Evolutionary conservation across 75 land plant species (phyloP).

Genomic region (Azolla pinnata): DNA sequence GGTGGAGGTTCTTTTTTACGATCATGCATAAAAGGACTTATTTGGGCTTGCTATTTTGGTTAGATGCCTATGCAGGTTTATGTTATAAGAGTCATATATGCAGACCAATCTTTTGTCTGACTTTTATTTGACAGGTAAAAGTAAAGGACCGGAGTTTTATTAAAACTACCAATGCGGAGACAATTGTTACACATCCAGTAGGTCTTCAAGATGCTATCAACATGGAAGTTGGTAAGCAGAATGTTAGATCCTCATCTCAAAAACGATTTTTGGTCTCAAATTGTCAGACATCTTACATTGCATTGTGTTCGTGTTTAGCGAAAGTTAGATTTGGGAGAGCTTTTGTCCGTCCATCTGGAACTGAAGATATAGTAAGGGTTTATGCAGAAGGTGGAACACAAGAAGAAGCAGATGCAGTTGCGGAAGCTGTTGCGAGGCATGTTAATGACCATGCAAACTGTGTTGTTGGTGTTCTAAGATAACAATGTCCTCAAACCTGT

Average conservation of each 20-base stretch:
- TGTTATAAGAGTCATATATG: no score
- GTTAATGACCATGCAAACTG: slow-evolving; percentile 51
- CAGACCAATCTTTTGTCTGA: no score
- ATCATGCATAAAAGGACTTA: neutral
- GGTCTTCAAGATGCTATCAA: slow-evolving; percentile 72
- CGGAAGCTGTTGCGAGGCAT: slow-evolving; percentile 44
- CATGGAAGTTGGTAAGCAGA: slow-evolving; percentile 57
- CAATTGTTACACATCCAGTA: slow-evolving; percentile 50
- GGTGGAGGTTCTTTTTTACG: neutral
- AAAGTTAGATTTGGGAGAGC: slow-evolving; percentile 62
- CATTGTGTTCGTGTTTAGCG: slow-evolving; percentile 6
- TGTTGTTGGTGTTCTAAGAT: no score
- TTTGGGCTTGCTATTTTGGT: no score
- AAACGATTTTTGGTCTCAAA: neutral
- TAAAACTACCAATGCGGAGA: slow-evolving; percentile 75
- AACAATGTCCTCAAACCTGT: no score
- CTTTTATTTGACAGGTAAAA: slow-evolving; percentile 70
- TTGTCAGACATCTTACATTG: neutral
- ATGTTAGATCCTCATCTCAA: neutral
- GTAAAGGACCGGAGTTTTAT: slow-evolving; percentile 62
- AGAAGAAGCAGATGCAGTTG: slow-evolving; percentile 64
- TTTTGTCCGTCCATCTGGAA: slow-evolving; percentile 91
- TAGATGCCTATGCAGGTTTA: no score
- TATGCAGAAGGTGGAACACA: slow-evolving; percentile 91
- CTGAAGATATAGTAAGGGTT: slow-evolving; percentile 85